Percentiles rank a stretch among this genome's conserved stretches.
phyloP scores from a whole-genome alignment of 176 grass and related monocot species.

The maize (Zea mays) region DNA sequence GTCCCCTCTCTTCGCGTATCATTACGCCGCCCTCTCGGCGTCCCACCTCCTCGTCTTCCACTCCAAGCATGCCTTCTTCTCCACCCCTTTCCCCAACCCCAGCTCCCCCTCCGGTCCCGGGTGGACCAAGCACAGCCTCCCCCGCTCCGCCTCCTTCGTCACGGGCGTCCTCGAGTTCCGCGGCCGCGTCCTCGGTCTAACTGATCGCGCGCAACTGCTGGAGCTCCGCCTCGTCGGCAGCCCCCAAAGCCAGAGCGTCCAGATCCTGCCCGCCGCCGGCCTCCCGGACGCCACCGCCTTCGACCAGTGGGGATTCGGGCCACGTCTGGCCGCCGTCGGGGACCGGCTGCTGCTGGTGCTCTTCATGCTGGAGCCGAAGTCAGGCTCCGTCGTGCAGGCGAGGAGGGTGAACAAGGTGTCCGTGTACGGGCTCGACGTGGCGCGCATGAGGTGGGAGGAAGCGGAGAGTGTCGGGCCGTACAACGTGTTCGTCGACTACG shows the following conservation, averaged over 20 bases:
- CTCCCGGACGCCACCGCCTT: constrained; percentile 43
- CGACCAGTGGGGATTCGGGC: constrained; percentile 19
- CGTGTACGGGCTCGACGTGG: constrained; percentile 43
- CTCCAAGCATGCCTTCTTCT: constrained; percentile 51
- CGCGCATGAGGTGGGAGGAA: constrained; percentile 43
- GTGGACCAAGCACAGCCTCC: constrained; percentile 45
- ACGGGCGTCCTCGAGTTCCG: constrained; percentile 29
- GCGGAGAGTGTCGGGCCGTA: constrained; percentile 33
- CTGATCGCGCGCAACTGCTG: constrained; percentile 40
- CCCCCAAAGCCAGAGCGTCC: constrained; percentile 2
- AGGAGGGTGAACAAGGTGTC: constrained; percentile 6
- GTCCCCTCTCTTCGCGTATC: constrained; percentile 37
- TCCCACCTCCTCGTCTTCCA: constrained; percentile 48
- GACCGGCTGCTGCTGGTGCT: constrained; percentile 43
- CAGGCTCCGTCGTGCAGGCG: background rate
- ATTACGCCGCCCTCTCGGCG: constrained; percentile 38
- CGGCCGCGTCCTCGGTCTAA: constrained; percentile 41
- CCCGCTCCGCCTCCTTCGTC: constrained; percentile 40
- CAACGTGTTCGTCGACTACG: constrained; percentile 45
- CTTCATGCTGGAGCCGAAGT: constrained; percentile 26
- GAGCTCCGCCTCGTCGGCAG: constrained; percentile 36
- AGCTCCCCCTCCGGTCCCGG: background rate
- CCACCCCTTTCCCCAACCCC: constrained; percentile 19
- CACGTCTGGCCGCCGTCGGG: constrained; percentile 28
- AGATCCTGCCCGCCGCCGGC: constrained; percentile 18